These are phyloP conservation scores for Sporothrix inflata DNA, from an alignment of 2,329 filamentous ascomycete species.

Conservation along the genomic window DNA sequence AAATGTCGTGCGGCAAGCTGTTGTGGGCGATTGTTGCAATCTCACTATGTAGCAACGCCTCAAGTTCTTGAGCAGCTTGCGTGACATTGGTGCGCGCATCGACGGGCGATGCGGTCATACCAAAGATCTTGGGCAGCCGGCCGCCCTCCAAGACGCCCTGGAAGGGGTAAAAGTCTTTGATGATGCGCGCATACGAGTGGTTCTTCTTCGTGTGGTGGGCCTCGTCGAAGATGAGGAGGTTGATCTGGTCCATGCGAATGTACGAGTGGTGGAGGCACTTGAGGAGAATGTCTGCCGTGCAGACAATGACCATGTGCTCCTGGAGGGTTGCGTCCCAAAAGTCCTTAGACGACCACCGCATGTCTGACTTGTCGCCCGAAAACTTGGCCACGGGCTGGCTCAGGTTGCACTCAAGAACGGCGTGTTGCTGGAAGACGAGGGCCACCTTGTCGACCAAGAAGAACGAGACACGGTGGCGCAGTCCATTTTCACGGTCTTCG, in stretches of 20 bases:
- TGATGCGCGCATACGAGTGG: slow-evolving; percentile 86
- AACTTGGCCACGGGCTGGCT: slow-evolving; percentile 74
- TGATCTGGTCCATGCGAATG: slow-evolving; percentile 79
- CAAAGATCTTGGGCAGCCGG: slow-evolving; percentile 76
- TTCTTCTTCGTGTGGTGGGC: slow-evolving; percentile 95
- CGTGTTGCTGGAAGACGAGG: slow-evolving; percentile 85
- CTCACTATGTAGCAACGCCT: slow-evolving; percentile 74
- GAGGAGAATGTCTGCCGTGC: slow-evolving; percentile 84
- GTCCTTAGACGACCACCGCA: slow-evolving; percentile 43
- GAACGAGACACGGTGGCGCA: slow-evolving; percentile 71
- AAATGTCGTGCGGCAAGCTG: slow-evolving; percentile 60
- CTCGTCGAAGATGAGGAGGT: slow-evolving; percentile 91
- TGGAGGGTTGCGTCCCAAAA: slow-evolving; percentile 58
- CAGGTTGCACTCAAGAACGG: slow-evolving; percentile 79
- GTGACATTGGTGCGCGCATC: slow-evolving; percentile 77
- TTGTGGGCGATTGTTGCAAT: slow-evolving; percentile 73
- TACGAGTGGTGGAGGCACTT: slow-evolving; percentile 79
- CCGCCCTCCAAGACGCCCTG: slow-evolving; percentile 45
- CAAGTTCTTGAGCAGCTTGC: slow-evolving; percentile 72
- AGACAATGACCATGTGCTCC: slow-evolving; percentile 82
- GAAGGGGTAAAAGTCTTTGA: slow-evolving; percentile 79
- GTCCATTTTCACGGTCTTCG: slow-evolving; percentile 64
- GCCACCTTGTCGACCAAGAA: slow-evolving; percentile 91
- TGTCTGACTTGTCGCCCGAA: slow-evolving; percentile 68
- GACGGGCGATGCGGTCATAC: slow-evolving; percentile 96